phyloP scores from a whole-genome alignment of 2,329 filamentous ascomycete species.

The Aspergillus ochraceoroseus region DNA sequence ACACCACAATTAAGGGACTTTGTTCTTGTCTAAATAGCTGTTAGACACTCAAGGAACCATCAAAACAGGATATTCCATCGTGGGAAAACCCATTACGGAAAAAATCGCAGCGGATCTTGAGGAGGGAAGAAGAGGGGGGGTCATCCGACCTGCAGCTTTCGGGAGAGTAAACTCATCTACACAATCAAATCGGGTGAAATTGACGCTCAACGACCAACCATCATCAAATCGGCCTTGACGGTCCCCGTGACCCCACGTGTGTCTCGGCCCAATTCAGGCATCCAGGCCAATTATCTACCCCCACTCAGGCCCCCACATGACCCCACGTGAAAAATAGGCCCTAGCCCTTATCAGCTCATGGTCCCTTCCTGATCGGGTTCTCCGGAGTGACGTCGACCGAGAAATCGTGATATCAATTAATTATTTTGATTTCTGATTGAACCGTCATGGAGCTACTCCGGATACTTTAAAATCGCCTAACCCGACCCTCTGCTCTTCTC shows the following conservation, averaged over 20 bases:
- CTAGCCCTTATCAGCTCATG: slow-evolving; percentile 24
- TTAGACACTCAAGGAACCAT: too few species aligned
- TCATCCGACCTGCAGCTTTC: slow-evolving; percentile 16
- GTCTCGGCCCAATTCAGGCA: slow-evolving; percentile 15
- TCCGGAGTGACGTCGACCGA: slow-evolving; percentile 26
- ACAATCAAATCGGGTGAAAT: neutral
- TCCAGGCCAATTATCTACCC: slow-evolving; percentile 9
- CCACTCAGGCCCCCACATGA: neutral
- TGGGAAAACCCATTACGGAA: too few species aligned
- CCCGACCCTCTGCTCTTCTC: neutral
- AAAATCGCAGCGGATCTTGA: too few species aligned
- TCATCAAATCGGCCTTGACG: neutral
- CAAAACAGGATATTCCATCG: slow-evolving; percentile 16
- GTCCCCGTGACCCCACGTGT: slow-evolving; percentile 14
- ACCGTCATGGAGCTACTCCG: slow-evolving; percentile 2
- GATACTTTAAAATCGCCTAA: neutral
- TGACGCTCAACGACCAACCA: slow-evolving; percentile 4
- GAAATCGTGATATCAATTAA: slow-evolving; percentile 19
- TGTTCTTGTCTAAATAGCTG: too few species aligned
- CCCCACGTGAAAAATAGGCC: slow-evolving; percentile 20
- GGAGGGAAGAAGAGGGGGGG: neutral
- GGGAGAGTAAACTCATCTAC: neutral
- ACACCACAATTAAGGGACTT: slow-evolving; percentile 4
- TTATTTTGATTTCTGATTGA: slow-evolving; percentile 8
- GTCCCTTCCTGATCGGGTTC: slow-evolving; percentile 17